Evolutionary conservation across 768 basidiomycete species (phyloP), one percentile per base, ranked within the genome.

Genomic region (Pseudohyphozyma bogoriensis): DNA sequence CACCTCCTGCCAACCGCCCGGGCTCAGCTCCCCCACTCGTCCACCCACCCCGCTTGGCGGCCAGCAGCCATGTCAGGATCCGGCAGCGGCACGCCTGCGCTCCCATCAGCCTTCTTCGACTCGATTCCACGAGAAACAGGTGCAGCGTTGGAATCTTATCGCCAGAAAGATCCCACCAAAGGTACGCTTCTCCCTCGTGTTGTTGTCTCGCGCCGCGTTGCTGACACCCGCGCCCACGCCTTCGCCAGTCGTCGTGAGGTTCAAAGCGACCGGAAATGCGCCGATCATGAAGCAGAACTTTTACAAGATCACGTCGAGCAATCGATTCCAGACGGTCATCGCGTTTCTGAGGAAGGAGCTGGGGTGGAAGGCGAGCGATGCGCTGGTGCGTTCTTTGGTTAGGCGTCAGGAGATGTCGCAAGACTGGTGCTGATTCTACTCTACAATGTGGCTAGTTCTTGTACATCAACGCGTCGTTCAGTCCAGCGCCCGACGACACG

Each of bases 281-380:
- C 93, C 93, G 0, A 91, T 99, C 70, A 95, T 99, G 92, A 92
- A 87, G 76, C 89, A 93, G 76, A 96, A 93, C 77, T 87, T 92
- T 69, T 96, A 90, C 82, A 93, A 92, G 79, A 92, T 96, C 70
- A 90, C 91, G 0, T 87, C 91, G 16, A 84, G 86, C 42, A 91
- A 95, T 73, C 80, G 86, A 56, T 99, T 96, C 69, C 90, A 95
- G 73, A 87, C 89, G 11, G 92, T 97, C 57, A 90, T 93, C 44
- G 85, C 88, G 70, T 95, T 97, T 73, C 72, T 97, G 74, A 76
- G 92, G 65, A 88, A 83, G 70, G 90, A 96, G 72, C 74, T 96
- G 40, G 84, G 84, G 2, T 89, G 87, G 85, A 89, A 88, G 72
- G 76, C 82, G 16, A 81, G 84, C 0, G 92, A 95, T 67, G 85